Base-by-base conservation (phyloP, 2,329 filamentous ascomycete genomes). In the Trichophaea hybrida region DNA sequence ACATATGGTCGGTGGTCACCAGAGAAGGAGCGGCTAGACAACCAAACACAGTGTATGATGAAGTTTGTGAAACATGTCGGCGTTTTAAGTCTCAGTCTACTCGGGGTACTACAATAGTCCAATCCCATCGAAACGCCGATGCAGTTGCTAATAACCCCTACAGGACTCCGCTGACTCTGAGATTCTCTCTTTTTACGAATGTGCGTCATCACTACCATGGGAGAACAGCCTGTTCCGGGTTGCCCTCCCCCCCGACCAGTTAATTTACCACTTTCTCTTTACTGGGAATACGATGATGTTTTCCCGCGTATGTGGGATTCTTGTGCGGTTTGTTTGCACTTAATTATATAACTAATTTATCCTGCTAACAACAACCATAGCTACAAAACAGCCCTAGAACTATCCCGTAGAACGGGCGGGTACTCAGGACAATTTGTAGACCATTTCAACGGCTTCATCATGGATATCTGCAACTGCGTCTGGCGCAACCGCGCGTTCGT, bases 401-500 rank as follows among this genome's bases (percentile, higher is more conserved):
- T 24, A 6, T 49, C 12, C 44, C 12, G 10, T 24, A 15, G 15
- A 12, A 53, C 62, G 12, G 59, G 65, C 15, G 70, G 73, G 8
- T 84, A 83, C 62, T 76, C 81, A 33, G 75, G 79, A 46, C 73
- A 75, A 35, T 80, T 84, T 59, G 79, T 88, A 44, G 80, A 81
- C 64, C 74, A 78, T 31, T 90, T 93, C 74, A 94, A 94, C 70
- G 84, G 84, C 24, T 89, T 85, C 70, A 78, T 94, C 35, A 90
- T 93, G 81, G 88, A 94, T 69, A 78, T 89, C 35, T 90, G 87
- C 74, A 94, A 94, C 69, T 81, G 86, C 55, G 71, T 93, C 51
- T 94, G 88, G 88, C 80, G 87, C 6, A 80, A 80, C 24, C 80
- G 83, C 10, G 88, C 84, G 0, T 84, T 94, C 61, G 58, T 62